Evolutionary conservation across 2,329 filamentous ascomycete genomes (phyloP).

Genomic region (Chaetoscypha palmicola): DNA sequence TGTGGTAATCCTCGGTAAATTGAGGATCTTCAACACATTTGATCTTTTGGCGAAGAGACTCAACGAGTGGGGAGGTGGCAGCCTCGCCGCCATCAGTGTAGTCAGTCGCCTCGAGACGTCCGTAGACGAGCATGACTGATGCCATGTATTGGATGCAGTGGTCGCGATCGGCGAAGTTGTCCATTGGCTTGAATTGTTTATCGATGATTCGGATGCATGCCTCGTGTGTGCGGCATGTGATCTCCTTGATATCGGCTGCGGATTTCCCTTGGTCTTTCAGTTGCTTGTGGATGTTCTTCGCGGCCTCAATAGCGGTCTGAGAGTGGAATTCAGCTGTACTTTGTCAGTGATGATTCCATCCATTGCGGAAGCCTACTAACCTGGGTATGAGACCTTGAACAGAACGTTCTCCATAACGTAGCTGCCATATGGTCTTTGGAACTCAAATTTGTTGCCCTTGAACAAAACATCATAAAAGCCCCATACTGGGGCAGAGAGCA

Average conservation of each 20-base stretch:
- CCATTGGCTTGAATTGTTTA: slow-evolving; percentile 99
- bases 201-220: slow-evolving; percentile 98
- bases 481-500: slow-evolving; percentile 88
- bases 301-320: slow-evolving; percentile 93
- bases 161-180: slow-evolving; percentile 99
- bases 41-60: slow-evolving; percentile 88
- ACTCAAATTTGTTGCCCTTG: slow-evolving; percentile 91
- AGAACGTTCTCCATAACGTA: slow-evolving; percentile 99
- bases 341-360: too few relatives aligned
- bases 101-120: slow-evolving; percentile 86
- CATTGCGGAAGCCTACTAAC: slow-evolving; percentile 53
- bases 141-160: slow-evolving; percentile 99
- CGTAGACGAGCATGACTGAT: slow-evolving; percentile 89
- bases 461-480: slow-evolving; percentile 99
- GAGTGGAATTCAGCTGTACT: slow-evolving; percentile 85
- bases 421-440: slow-evolving; percentile 92
- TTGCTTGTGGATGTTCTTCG: slow-evolving; percentile 78
- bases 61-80: slow-evolving; percentile 80
- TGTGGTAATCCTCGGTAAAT: slow-evolving; percentile 93
- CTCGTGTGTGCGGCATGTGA: slow-evolving; percentile 95
- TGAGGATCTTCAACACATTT: slow-evolving; percentile 92
- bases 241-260: slow-evolving; percentile 84
- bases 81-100: slow-evolving; percentile 92
- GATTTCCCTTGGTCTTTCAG: slow-evolving; percentile 82
- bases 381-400: slow-evolving; percentile 98